These are phyloP conservation scores for Aspergillus thermomutatus DNA, from an alignment of 2,329 filamentous ascomycete species.

Conservation along the genomic window DNA sequence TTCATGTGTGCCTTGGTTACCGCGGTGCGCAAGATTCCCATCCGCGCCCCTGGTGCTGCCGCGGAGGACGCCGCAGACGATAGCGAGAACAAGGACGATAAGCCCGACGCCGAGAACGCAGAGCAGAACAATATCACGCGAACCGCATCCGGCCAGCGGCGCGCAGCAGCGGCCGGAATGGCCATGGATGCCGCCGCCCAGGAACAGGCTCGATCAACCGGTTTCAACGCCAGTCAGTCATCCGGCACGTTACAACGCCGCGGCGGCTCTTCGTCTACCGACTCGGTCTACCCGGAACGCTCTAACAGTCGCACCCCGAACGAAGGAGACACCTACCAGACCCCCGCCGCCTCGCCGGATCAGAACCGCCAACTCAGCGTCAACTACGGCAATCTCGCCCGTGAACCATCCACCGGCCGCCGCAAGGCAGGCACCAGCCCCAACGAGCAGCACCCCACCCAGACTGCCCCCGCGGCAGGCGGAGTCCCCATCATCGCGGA, in stretches of 20 bases:
- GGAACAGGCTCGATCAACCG: constrained; percentile 26
- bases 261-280: constrained; percentile 22
- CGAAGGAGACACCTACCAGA: constrained; percentile 26
- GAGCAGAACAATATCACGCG: constrained; percentile 10
- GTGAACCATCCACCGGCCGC: constrained; percentile 40
- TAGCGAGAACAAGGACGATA: constrained; percentile 62
- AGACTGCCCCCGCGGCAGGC: constrained; percentile 1
- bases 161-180: constrained; percentile 7
- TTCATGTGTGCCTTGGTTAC: constrained; percentile 93
- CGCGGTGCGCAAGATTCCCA: constrained; percentile 81
- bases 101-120: constrained; percentile 53
- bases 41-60: constrained; percentile 73
- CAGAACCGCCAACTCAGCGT: constrained; percentile 21
- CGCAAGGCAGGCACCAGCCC: constrained; percentile 28
- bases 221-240: constrained; percentile 26
- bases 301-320: constrained; percentile 33
- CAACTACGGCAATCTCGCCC: constrained; percentile 27
- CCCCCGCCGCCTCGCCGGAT: constrained; percentile 21
- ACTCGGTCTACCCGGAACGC: constrained; percentile 32
- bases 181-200: constrained; percentile 5
- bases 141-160: constrained; percentile 7
- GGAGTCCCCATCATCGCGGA: constrained; percentile 25
- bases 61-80: constrained; percentile 51
- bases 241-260: constrained; percentile 28
- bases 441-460: constrained; percentile 8